A percentile compares a stretch with the other conserved stretches of the same genome.
Evolutionary conservation across 2,329 filamentous ascomycete genomes (phyloP).

Genomic region (Rhinocladiella similis): DNA sequence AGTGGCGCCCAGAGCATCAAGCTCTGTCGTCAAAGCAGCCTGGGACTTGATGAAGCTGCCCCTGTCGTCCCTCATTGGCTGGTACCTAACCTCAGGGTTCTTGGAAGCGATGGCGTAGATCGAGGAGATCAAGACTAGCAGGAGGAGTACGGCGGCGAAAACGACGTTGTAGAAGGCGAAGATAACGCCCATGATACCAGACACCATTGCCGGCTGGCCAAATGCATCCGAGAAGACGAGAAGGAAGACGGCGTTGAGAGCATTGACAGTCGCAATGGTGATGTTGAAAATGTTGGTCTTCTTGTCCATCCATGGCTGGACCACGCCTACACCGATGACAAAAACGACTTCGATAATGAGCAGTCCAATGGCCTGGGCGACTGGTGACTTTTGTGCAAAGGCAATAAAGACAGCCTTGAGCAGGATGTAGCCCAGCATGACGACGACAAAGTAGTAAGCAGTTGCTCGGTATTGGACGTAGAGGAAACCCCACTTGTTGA

Average conservation of each 20-base stretch:
- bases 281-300: conserved; percentile 97
- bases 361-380: conserved; percentile 77
- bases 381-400: conserved; percentile 69
- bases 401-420: conserved; percentile 88
- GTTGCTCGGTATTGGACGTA: conserved; percentile 96
- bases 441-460: conserved; percentile 92
- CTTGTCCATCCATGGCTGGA: conserved; percentile 98
- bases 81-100: conserved; percentile 92
- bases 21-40: conserved; percentile 79
- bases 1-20: conserved; percentile 85
- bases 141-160: conserved; percentile 77
- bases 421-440: conserved; percentile 74
- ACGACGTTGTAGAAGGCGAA: conserved; percentile 86
- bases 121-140: conserved; percentile 78
- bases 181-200: conserved; percentile 83
- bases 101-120: conserved; percentile 81
- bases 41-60: conserved; percentile 98
- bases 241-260: conserved; percentile 85
- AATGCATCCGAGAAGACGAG: conserved; percentile 88
- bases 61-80: conserved; percentile 94
- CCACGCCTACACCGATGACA: conserved; percentile 73
- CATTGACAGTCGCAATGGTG: conserved; percentile 84
- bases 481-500: conserved; percentile 98
- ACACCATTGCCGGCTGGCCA: conserved; percentile 77
- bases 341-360: conserved; percentile 78